Evolutionary conservation across 164 flowering plant species (phyloP).

Genomic region (Vitis rotundifolia): DNA sequence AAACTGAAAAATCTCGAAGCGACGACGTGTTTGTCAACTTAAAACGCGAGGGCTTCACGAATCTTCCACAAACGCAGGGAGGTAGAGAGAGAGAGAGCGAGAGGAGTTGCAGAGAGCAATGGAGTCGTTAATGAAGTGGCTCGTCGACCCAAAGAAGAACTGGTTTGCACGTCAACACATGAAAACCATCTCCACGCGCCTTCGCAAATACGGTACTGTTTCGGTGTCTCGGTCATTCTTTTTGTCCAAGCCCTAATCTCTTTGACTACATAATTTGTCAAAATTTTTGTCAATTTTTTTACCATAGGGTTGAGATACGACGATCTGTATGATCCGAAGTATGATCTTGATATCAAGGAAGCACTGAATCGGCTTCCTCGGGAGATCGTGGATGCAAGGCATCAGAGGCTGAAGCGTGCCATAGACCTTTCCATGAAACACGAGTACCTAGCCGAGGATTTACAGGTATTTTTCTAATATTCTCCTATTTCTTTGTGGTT

Average conservation of each 20-base stretch:
- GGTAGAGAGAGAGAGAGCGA: conserved; percentile 9
- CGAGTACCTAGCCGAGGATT: conserved; percentile 70
- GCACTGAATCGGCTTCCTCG: conserved; percentile 85
- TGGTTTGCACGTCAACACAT: conserved; percentile 67
- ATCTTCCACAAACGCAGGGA: conserved; percentile 1
- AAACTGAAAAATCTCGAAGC: no score
- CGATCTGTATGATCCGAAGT: conserved; percentile 79
- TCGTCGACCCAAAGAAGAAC: conserved; percentile 65
- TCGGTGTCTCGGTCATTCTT: neutral
- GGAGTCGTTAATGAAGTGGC: conserved; percentile 45
- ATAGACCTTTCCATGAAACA: conserved; percentile 99
- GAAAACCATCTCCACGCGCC: conserved; percentile 69
- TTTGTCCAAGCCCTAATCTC: conserved; percentile 14
- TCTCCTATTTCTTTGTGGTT: neutral
- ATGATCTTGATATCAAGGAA: conserved; percentile 86
- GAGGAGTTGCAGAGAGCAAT: conserved; percentile 24
- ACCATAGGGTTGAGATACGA: conserved; percentile 75
- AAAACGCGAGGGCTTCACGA: no score
- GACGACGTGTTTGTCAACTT: no score
- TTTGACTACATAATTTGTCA: no score
- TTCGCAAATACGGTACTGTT: conserved; percentile 65
- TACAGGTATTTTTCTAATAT: conserved; percentile 59
- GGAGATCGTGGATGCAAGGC: conserved; percentile 87
- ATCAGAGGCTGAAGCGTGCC: conserved; percentile 94
- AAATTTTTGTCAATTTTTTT: no score